These are phyloP conservation scores for Drechslera avenae DNA, from an alignment of 2,329 filamentous ascomycete genomes.

Conservation along the genomic window DNA sequence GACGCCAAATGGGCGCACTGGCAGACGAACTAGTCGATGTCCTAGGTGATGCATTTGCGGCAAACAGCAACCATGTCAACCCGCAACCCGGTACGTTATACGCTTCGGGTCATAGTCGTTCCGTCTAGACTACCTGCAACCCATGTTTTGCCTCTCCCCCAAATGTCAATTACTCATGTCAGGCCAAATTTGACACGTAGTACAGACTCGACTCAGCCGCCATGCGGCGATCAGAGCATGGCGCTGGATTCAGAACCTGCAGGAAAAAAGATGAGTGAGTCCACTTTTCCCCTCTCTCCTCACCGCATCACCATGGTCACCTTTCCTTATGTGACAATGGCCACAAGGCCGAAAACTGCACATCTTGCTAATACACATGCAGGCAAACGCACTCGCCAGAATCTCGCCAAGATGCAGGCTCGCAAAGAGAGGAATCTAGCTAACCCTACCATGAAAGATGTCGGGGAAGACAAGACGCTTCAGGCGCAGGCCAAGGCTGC, in stretches of 20 bases:
- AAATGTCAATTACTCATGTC: slow-evolving; percentile 4
- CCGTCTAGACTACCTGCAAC: neutral
- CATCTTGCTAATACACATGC: neutral
- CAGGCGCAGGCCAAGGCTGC: slow-evolving; percentile 21
- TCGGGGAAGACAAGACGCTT: slow-evolving; percentile 9
- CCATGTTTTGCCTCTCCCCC: slow-evolving; percentile 2
- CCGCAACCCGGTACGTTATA: slow-evolving; percentile 19
- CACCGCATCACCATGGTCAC: neutral
- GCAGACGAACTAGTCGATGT: slow-evolving; percentile 25
- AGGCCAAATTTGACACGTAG: neutral
- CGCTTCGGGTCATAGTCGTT: neutral
- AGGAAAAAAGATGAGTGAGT: slow-evolving; percentile 30
- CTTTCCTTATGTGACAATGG: neutral
- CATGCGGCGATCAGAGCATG: slow-evolving; percentile 18
- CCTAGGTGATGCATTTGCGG: slow-evolving; percentile 24
- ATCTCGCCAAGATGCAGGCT: slow-evolving; percentile 26
- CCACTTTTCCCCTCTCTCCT: too few species aligned
- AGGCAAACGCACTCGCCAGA: slow-evolving; percentile 29
- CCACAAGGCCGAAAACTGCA: too few species aligned
- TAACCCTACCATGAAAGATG: slow-evolving; percentile 11
- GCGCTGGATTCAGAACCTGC: slow-evolving; percentile 10
- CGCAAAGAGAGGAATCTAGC: slow-evolving; percentile 13
- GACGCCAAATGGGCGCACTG: slow-evolving; percentile 28
- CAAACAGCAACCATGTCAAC: neutral
- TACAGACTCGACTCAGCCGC: slow-evolving; percentile 3